Evolutionary conservation across 257 asterid species (phyloP).

Genomic region (Primulina eburnea): DNA sequence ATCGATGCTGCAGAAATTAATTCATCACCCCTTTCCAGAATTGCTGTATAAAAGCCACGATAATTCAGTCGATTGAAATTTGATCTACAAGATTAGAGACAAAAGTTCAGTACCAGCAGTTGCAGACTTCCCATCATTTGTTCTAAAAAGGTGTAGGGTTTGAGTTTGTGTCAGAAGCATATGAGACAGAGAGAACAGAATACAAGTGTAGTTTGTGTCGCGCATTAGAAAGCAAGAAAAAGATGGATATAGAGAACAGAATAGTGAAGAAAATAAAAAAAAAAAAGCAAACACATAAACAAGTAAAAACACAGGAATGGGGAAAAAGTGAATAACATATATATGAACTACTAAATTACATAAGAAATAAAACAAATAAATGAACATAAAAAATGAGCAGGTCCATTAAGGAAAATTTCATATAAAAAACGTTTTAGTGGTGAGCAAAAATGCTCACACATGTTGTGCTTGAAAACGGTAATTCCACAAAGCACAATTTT

Average conservation of each 20-base stretch:
- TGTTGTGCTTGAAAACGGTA: background rate
- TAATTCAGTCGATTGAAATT: slow-evolving; percentile 81
- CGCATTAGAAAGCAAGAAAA: background rate
- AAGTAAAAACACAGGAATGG: background rate
- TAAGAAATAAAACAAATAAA: too few relatives aligned
- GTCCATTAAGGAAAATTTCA: background rate
- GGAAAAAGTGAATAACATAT: background rate
- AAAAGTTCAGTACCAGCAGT: slow-evolving; percentile 13
- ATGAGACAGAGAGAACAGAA: too few relatives aligned
- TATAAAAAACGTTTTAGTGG: background rate
- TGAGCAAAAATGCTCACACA: background rate
- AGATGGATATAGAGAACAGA: background rate
- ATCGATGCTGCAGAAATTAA: slow-evolving; percentile 81
- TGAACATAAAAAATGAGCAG: background rate
- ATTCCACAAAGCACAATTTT: background rate
- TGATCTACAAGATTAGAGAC: slow-evolving; percentile 52
- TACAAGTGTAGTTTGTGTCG: background rate
- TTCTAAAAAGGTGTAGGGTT: background rate
- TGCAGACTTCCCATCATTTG: slow-evolving; percentile 1
- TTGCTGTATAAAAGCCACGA: slow-evolving; percentile 72
- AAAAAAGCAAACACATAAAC: background rate
- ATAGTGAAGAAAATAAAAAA: background rate
- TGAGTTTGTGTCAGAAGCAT: background rate
- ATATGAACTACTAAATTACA: background rate
- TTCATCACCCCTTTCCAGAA: slow-evolving; percentile 94